Evolutionary conservation across 1,284 basidiomycete genomes (phyloP).

Genomic region (Taiwanofungus camphoratus): DNA sequence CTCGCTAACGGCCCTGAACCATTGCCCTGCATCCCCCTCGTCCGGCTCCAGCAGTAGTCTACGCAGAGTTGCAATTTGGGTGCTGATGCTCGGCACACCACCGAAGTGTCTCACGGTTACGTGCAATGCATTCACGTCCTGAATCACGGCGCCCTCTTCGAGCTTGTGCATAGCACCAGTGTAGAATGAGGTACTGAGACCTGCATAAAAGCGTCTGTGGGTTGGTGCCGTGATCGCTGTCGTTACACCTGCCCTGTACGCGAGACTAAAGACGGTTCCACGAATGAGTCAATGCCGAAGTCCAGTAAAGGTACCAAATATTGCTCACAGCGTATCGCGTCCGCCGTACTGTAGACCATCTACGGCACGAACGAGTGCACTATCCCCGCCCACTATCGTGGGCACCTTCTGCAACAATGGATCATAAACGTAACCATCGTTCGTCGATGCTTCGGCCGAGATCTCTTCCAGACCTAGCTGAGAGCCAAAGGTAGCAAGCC

Average conservation of each 20-base stretch:
- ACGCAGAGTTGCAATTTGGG: conserved; percentile 61
- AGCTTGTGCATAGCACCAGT: conserved; percentile 41
- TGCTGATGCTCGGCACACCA: conserved; percentile 45
- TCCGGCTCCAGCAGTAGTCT: conserved; percentile 48
- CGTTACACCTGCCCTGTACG: conserved; percentile 33
- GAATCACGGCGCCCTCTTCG: conserved; percentile 41
- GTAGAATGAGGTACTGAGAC: conserved; percentile 45
- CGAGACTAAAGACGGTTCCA: conserved; percentile 21
- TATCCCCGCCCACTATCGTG: conserved; percentile 42
- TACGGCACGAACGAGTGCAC: conserved; percentile 54
- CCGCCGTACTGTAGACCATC: conserved; percentile 74
- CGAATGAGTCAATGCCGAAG: neutral
- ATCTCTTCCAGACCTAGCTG: conserved; percentile 34
- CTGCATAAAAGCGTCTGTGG: conserved; percentile 39
- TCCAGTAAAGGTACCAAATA: neutral
- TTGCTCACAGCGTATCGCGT: conserved; percentile 68
- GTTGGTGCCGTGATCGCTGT: conserved; percentile 39
- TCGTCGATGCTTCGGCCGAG: conserved; percentile 37
- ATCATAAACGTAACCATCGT: conserved; percentile 43
- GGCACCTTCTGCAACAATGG: conserved; percentile 42
- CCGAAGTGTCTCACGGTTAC: conserved; percentile 35
- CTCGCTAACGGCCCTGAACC: conserved; percentile 47
- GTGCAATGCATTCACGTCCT: conserved; percentile 47
- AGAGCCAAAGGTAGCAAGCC: conserved; percentile 31
- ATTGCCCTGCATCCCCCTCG: conserved; percentile 42